Percentiles rank a stretch among this genome's conserved stretches.
Evolutionary conservation across 2,329 filamentous ascomycete species (phyloP).

Genomic region (Scedosporium minutisporum): DNA sequence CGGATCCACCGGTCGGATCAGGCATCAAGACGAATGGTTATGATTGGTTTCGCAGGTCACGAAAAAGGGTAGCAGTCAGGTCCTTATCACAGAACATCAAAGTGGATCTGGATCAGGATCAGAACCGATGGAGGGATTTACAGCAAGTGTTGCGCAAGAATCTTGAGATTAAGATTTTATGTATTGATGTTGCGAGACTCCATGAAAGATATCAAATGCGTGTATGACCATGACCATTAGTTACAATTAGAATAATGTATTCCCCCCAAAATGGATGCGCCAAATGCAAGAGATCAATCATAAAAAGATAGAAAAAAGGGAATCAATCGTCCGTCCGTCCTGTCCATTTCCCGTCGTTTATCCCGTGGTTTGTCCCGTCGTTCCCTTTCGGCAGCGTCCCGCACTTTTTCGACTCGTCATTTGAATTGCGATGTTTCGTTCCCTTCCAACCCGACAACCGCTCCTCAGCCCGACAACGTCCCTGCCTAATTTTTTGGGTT

Average conservation of each 20-base stretch:
- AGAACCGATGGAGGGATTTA: neutral
- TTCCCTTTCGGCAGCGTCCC: neutral
- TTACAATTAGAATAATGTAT: neutral
- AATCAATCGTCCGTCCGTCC: neutral
- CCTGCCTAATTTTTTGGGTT: no score
- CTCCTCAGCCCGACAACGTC: neutral
- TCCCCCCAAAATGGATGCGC: neutral
- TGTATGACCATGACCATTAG: neutral
- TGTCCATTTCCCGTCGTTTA: neutral
- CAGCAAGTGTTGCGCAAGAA: neutral
- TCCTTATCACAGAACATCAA: neutral
- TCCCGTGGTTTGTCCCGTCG: neutral
- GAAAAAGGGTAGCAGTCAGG: neutral
- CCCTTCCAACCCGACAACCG: neutral
- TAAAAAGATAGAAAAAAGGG: neutral
- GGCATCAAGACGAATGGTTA: neutral
- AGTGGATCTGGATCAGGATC: neutral
- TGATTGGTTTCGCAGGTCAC: neutral
- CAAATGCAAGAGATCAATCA: neutral
- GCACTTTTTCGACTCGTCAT: neutral
- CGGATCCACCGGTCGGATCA: neutral
- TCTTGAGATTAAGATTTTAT: neutral
- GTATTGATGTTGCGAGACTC: no score
- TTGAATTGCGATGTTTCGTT: neutral
- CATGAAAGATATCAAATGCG: neutral